Base-by-base conservation (phyloP, 2,329 filamentous ascomycete genomes). In the Colletotrichum eremochloae region DNA sequence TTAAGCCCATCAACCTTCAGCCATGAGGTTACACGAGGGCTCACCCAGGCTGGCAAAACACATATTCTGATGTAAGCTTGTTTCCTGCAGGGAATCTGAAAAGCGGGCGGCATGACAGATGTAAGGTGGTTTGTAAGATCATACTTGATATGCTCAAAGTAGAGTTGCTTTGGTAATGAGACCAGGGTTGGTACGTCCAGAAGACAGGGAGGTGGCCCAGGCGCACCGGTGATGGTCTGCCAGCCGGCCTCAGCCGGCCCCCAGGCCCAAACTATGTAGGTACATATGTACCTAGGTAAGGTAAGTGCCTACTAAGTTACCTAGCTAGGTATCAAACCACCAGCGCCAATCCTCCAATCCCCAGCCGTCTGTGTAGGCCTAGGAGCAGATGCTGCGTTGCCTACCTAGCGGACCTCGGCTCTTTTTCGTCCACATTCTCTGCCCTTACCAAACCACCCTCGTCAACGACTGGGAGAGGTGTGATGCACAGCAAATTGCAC, bases 1-100 rank as follows among this genome's bases (percentile, higher is more conserved):
- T 48, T 24, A 60, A 60, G 31, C 66, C 44, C 33, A 8, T 33
- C 42, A 46, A 53, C 24, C 33, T 60, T 29, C 63, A 31, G 40
- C 53, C 33, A 53, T 61, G 60, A 38, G 40, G 48, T 65, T 52
- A 20, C 33, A 56, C 46, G 44, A 33, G 66, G 66, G 29, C 56
- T 36, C 29, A 44, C 29, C 18, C 38, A 33, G 29, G 29, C 15
- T 46, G 31, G 66, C 64, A 14, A 56, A 14, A 56, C 58, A 69
- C 61, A 38, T 33, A 24, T 53, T 72, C 70, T 72, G 70, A 72
- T 55, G 66, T 70, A 72, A 72, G 66, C 70, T 38, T 60, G 55
- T 55, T 52, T 44, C 64, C 48, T 56, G 55, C 70, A 61, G 33
- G 31, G 14, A 48, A 33, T 58, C 48, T 69, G 46, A 53, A 69